Evolutionary conservation across 2,329 filamentous ascomycete genomes (phyloP).

Genomic region (Arthrobotrys megalospora): DNA sequence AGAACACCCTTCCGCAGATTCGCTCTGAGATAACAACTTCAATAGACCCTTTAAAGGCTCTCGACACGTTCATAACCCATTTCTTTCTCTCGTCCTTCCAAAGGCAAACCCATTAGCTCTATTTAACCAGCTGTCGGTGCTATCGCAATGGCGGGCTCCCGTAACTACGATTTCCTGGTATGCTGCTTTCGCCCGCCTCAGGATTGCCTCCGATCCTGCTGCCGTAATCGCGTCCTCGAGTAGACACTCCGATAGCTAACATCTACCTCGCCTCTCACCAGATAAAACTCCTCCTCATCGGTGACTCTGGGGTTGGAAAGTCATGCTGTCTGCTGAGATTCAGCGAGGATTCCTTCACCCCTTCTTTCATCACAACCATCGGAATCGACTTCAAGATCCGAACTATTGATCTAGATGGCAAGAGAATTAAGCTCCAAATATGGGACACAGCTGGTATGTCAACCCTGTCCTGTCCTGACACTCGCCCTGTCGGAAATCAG

Average conservation of each 20-base stretch:
- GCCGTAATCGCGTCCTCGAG: constrained; percentile 62
- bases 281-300: constrained; percentile 98
- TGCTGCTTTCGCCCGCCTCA: constrained; percentile 66
- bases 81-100: not conserved
- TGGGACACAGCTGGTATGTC: constrained; percentile 88
- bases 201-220: constrained; percentile 58
- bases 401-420: constrained; percentile 98
- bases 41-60: not conserved
- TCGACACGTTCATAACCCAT: constrained; percentile 11
- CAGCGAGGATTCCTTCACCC: constrained; percentile 97
- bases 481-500: constrained; percentile 19
- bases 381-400: constrained; percentile 99
- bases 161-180: constrained; percentile 99
- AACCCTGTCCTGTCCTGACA: not conserved
- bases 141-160: constrained; percentile 86
- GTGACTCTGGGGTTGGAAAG: constrained; percentile 96
- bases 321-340: constrained; percentile 97
- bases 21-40: constrained; percentile 1
- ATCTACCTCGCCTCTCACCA: constrained; percentile 68
- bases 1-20: not conserved
- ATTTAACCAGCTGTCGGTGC: constrained; percentile 19
- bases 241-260: constrained; percentile 61
- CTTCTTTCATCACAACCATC: constrained; percentile 98
- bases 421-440: constrained; percentile 98
- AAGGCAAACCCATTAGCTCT: not conserved